Evolutionary conservation across 2,329 filamentous ascomycete species (phyloP).

Genomic region (Diaporthe australafricana): DNA sequence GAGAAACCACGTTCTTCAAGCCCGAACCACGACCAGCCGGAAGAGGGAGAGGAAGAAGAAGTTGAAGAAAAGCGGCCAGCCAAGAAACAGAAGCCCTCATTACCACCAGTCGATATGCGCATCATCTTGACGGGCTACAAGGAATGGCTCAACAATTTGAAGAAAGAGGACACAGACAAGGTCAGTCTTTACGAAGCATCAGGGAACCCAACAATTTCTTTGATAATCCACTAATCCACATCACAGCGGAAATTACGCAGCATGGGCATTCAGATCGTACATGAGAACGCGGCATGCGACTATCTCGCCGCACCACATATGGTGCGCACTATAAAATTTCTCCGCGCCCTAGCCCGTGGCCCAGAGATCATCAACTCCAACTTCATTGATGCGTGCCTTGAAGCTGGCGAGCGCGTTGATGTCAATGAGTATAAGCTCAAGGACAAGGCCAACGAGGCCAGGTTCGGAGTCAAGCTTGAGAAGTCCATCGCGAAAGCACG

Average conservation of each 20-base stretch:
- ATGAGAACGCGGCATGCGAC: slow-evolving; percentile 81
- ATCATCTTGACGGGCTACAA: slow-evolving; percentile 88
- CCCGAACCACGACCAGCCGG: slow-evolving; percentile 44
- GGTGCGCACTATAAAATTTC: slow-evolving; percentile 92
- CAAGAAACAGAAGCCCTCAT: slow-evolving; percentile 72
- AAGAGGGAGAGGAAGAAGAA: slow-evolving; percentile 57
- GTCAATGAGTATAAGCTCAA: slow-evolving; percentile 75
- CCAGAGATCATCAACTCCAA: slow-evolving; percentile 80
- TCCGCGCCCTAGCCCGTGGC: slow-evolving; percentile 85
- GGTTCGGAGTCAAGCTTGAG: slow-evolving; percentile 75
- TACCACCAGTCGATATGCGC: slow-evolving; percentile 76
- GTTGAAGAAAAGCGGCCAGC: slow-evolving; percentile 62
- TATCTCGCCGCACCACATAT: slow-evolving; percentile 89
- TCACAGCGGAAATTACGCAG: slow-evolving; percentile 81
- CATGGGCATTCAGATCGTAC: slow-evolving; percentile 83
- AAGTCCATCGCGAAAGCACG: slow-evolving; percentile 78
- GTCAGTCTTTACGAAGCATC: slow-evolving; percentile 60
- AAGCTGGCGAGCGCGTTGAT: slow-evolving; percentile 73
- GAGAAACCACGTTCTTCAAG: slow-evolving; percentile 52
- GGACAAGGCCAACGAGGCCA: slow-evolving; percentile 79
- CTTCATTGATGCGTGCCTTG: slow-evolving; percentile 83
- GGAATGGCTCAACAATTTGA: slow-evolving; percentile 79
- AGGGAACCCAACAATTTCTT: slow-evolving; percentile 33
- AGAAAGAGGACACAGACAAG: slow-evolving; percentile 83
- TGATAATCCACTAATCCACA: slow-evolving; percentile 36